Base-by-base conservation (phyloP, 2,329 filamentous ascomycete species). In the Trematosphaeria pertusa region DNA sequence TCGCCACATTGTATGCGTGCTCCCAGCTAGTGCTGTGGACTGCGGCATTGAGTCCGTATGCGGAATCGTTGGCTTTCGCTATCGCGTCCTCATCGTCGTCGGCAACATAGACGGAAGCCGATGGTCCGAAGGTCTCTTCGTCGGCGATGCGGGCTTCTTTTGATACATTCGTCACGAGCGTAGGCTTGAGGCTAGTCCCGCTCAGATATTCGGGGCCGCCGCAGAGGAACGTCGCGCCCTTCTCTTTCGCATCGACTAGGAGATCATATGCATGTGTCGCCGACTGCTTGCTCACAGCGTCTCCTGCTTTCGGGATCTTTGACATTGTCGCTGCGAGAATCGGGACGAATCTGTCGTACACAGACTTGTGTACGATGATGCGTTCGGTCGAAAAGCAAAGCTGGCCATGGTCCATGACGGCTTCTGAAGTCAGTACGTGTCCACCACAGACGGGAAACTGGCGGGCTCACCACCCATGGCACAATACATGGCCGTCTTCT, bases 341-440 rank as follows among this genome's bases (percentile, higher is more conserved):
- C 30, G 70, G 52, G 17, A 71, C 75, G 68, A 87, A 87, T 19
- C 74, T 64, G 18, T 76, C 73, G 42, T 76, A 74, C 45, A 86
- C 70, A 15, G 72, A 72, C 41, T 76, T 74, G 62, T 85, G 78
- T 15, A 86, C 81, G 17, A 86, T 65, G 52, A 93, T 86, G 21
- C 85, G 81, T 72, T 94, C 89, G 0, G 89, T 93, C n/a, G 81
- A 81, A 87, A 94, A 93, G 78, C 90, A 94, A 37, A 93, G 83
- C 73, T 95, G 90, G 0, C 90, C 90, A 38, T 60, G 58, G 17
- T 60, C 39, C 11, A 45, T 9, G 17, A 59, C 28, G 6, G 56
- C 56, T 59, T 6, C 15, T n/a, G 7, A 35, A 15, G 11, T 33
- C 22, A 41, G 3, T 33, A 22, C n/a, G n/a, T n/a, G n/a, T n/a